Percentiles rank a stretch among this genome's conserved stretches.
Conservation (phyloP, 805 yeast species). For the Yamadazyma olivae region DNA sequence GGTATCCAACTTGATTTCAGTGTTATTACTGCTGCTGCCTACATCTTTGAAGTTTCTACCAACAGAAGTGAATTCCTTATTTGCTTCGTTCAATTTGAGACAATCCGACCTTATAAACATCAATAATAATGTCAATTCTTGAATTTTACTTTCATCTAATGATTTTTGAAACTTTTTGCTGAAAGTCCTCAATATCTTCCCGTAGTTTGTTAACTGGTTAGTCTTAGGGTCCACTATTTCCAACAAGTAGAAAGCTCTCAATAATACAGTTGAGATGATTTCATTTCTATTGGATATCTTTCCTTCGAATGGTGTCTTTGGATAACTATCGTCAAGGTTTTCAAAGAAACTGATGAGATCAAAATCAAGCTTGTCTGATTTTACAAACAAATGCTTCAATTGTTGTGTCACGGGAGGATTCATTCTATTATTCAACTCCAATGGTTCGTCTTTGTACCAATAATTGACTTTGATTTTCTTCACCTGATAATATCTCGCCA, state of each 20-base stretch:
- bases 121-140: slow-evolving; percentile 46
- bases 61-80: slow-evolving; percentile 28
- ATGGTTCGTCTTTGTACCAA: slow-evolving; percentile 50
- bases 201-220: slow-evolving; percentile 49
- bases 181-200: slow-evolving; percentile 42
- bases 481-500: slow-evolving; percentile 83
- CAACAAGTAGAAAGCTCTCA: slow-evolving; percentile 51
- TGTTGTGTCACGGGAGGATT: slow-evolving; percentile 50
- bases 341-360: slow-evolving; percentile 22
- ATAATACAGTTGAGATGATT: slow-evolving; percentile 51
- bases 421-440: slow-evolving; percentile 49
- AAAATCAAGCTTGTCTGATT: slow-evolving; percentile 17
- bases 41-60: slow-evolving; percentile 32
- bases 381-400: slow-evolving; percentile 20
- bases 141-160: slow-evolving; percentile 20
- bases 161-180: slow-evolving; percentile 14
- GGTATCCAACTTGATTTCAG: slow-evolving; percentile 35
- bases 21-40: slow-evolving; percentile 16
- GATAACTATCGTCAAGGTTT: slow-evolving; percentile 17
- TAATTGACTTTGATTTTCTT: slow-evolving; percentile 54
- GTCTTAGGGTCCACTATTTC: slow-evolving; percentile 46
- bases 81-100: slow-evolving; percentile 39
- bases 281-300: slow-evolving; percentile 44
- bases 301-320: slow-evolving; percentile 12
- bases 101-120: slow-evolving; percentile 38